phyloP scores from a whole-genome alignment of 2,329 filamentous ascomycete species.

The Rutstroemia sp. region DNA sequence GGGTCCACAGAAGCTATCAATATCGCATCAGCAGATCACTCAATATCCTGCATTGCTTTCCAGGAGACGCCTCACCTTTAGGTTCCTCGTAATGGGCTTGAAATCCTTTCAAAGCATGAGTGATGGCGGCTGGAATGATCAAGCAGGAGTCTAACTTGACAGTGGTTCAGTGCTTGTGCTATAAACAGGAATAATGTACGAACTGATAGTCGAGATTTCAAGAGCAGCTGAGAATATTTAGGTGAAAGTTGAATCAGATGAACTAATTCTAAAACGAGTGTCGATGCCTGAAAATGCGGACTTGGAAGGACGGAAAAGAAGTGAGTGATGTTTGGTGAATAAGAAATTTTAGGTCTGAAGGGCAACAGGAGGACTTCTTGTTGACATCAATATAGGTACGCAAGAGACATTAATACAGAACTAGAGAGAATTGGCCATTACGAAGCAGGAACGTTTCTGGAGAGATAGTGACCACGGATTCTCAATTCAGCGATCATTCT shows the following conservation, averaged over 20 bases:
- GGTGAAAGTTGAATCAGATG: background rate
- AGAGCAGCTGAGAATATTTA: background rate
- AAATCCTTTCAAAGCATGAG: too few species aligned
- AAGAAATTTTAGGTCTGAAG: background rate
- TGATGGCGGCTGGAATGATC: too few species aligned
- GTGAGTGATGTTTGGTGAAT: background rate
- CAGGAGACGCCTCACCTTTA: too few species aligned
- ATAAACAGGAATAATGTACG: background rate
- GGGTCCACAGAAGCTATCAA: too few species aligned
- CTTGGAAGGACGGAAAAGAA: constrained; percentile 3
- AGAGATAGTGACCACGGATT: background rate
- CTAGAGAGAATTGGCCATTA: background rate
- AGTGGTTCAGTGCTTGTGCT: too few species aligned
- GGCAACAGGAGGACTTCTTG: background rate
- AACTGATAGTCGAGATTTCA: background rate
- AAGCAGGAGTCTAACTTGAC: too few species aligned
- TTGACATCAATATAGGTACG: background rate
- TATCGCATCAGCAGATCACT: too few species aligned
- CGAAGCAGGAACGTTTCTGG: background rate
- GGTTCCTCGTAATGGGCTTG: too few species aligned
- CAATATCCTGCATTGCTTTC: too few species aligned
- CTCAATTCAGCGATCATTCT: too few species aligned
- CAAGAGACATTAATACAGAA: background rate
- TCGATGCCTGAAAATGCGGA: background rate
- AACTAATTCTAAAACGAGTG: constrained; percentile 6